Percentiles rank a stretch among this genome's conserved stretches.
Conservation (phyloP, 164 flowering plant genomes). For the Berberis thunbergii region DNA sequence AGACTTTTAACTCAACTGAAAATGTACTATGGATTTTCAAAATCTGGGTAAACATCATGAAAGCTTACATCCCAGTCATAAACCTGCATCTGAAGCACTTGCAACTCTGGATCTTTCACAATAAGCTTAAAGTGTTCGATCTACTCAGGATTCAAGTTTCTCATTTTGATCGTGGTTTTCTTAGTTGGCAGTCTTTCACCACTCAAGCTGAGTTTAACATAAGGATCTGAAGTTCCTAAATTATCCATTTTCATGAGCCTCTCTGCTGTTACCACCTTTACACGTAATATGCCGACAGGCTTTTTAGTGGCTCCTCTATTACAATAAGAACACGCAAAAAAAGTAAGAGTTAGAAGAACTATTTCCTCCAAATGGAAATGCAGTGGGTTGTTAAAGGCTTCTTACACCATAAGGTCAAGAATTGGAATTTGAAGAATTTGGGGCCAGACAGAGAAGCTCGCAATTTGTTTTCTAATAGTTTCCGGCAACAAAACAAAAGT, state of each 20-base stretch:
- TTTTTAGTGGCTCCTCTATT: slow-evolving; percentile 39
- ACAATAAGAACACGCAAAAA: background rate
- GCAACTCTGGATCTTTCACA: slow-evolving; percentile 58
- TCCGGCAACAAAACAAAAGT: slow-evolving; percentile 36
- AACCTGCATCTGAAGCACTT: slow-evolving; percentile 48
- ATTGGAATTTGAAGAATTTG: slow-evolving; percentile 59
- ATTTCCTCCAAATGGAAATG: background rate
- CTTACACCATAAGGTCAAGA: slow-evolving; percentile 64
- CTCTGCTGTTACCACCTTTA: slow-evolving; percentile 48
- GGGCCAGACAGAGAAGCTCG: slow-evolving; percentile 85
- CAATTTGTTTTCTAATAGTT: slow-evolving; percentile 51
- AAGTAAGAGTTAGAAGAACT: background rate
- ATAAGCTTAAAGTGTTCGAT: slow-evolving; percentile 59
- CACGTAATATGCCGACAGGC: slow-evolving; percentile 71
- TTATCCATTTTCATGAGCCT: slow-evolving; percentile 61
- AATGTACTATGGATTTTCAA: background rate
- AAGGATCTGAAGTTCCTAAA: slow-evolving; percentile 67
- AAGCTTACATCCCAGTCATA: slow-evolving; percentile 57
- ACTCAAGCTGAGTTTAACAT: slow-evolving; percentile 52
- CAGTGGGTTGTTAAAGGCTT: slow-evolving; percentile 12
- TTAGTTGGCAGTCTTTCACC: slow-evolving; percentile 49
- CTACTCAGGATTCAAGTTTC: slow-evolving; percentile 65
- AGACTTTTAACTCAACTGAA: background rate
- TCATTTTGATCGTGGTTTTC: slow-evolving; percentile 54
- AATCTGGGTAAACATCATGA: too few species aligned